Evolutionary conservation across 2,329 filamentous ascomycete species (phyloP), one percentile per base, ranked within the genome.

Genomic region (Eutypella sp.): DNA sequence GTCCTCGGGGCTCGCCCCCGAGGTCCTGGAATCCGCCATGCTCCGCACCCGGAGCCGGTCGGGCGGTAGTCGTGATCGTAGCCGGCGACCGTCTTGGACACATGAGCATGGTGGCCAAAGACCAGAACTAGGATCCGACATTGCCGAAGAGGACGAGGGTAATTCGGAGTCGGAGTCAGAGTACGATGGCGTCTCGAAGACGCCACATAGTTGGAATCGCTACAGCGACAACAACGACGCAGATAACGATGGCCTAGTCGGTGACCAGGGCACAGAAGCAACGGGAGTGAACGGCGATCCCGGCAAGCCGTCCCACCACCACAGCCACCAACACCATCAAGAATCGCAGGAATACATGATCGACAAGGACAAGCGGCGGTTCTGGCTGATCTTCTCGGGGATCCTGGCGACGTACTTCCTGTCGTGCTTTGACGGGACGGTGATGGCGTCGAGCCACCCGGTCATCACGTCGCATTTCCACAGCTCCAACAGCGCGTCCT

Each of bases 371-470:
- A 63, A 62, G 25, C 61, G 67, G 7, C 70, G 74, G 24, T 87
- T 87, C 67, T 82, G 79, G 75, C 59, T 80, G 49, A 78, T 85
- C 46, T 87, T 85, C 58, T 54, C 67, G 5, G 76, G 77, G 42
- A 71, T 85, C 40, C 65, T 85, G 49, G 59, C 75, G n/a, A 72
- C 73, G 4, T 78, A 79, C 57, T 78, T 84, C 50, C 70, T 82
- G 15, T 68, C 71, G 27, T 81, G 74, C 61, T 91, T 92, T 59
- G 88, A 92, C 68, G 77, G 79, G 10, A 92, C 87, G 4, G 78
- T 92, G 53, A 90, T 92, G 86, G 86, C 86, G 4, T 89, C 85
- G 2, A 84, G 78, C 36, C 87, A 93, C 63, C 87, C 87, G 0
- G 85, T 88, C 47, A 89, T 92, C 50, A 90, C 87, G 0, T 89